phyloP scores from a whole-genome alignment of 371 early-diverging fungal genomes.

The Syncephalastrum racemosum region DNA sequence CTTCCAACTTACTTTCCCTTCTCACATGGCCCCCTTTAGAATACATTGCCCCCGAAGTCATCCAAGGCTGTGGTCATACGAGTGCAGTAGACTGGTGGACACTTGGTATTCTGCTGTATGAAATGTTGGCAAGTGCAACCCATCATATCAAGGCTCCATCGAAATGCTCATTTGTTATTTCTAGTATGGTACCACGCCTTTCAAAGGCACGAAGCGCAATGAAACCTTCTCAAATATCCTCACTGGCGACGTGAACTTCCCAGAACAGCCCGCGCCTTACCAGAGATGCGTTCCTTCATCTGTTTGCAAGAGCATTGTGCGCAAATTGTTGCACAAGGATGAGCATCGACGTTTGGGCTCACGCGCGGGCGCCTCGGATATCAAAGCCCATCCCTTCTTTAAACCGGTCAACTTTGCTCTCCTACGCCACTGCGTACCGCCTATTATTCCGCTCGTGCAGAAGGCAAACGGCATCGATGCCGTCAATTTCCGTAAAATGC shows the following conservation, averaged over 20 bases:
- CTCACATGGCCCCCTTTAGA: constrained; percentile 43
- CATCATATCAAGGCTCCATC: not conserved
- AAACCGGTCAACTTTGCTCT: constrained; percentile 92
- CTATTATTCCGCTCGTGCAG: constrained; percentile 78
- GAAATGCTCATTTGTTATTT: constrained; percentile 4
- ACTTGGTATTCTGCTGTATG: constrained; percentile 94
- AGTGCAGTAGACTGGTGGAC: constrained; percentile 99
- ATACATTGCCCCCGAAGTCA: constrained; percentile 97
- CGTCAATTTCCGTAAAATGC: constrained; percentile 67
- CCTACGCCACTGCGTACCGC: constrained; percentile 82
- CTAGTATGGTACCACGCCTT: constrained; percentile 90
- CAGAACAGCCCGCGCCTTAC: constrained; percentile 53
- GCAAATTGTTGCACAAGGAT: constrained; percentile 84
- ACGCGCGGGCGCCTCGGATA: constrained; percentile 89
- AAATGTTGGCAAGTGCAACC: constrained; percentile 78
- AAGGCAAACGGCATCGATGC: constrained; percentile 65
- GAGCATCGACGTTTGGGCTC: constrained; percentile 86
- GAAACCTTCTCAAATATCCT: constrained; percentile 85
- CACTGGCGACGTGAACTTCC: constrained; percentile 75
- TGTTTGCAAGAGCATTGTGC: constrained; percentile 73
- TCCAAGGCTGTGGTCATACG: constrained; percentile 91
- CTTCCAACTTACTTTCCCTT: too few species aligned
- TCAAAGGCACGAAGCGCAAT: constrained; percentile 88
- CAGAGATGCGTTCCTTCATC: constrained; percentile 29
- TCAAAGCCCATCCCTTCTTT: constrained; percentile 94